These are phyloP conservation scores for Immersiporthe knoxdaviesiana DNA, from an alignment of 2,329 filamentous ascomycete genomes.

Conservation along the genomic window DNA sequence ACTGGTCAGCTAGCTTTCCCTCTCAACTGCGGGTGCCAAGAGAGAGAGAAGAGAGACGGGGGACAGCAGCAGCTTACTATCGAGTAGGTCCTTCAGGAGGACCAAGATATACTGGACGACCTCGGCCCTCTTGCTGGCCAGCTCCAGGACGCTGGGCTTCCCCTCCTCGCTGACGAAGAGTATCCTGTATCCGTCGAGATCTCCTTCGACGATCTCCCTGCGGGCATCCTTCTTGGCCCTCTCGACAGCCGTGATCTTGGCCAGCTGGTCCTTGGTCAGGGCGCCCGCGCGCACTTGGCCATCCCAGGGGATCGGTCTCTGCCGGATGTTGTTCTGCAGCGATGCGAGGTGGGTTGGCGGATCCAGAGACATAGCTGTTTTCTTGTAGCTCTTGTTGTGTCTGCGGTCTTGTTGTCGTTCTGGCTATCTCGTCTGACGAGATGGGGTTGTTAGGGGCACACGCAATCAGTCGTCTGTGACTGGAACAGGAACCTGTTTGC, in stretches of 20 bases:
- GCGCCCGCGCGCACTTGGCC: slow-evolving; percentile 91
- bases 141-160: slow-evolving; percentile 74
- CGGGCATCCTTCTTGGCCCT: slow-evolving; percentile 93
- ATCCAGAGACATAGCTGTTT: slow-evolving; percentile 77
- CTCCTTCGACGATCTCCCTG: slow-evolving; percentile 77
- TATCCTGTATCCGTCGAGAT: slow-evolving; percentile 77
- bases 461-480: not conserved
- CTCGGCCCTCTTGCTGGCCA: slow-evolving; percentile 76
- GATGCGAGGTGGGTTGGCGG: slow-evolving; percentile 83
- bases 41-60: no score
- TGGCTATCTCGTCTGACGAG: not conserved
- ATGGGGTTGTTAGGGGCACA: not conserved
- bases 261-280: slow-evolving; percentile 90
- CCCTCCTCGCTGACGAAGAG: slow-evolving; percentile 80
- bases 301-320: slow-evolving; percentile 96
- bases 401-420: not conserved
- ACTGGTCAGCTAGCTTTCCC: not conserved
- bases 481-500: not conserved
- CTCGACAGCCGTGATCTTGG: slow-evolving; percentile 94
- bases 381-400: not conserved
- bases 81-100: slow-evolving; percentile 82
- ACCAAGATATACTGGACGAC: slow-evolving; percentile 96
- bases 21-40: not conserved
- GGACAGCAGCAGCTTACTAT: slow-evolving; percentile 60
- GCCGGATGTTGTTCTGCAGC: slow-evolving; percentile 95